Base-by-base conservation (phyloP, 1,284 basidiomycete genomes). In the Austroboletus niveus region DNA sequence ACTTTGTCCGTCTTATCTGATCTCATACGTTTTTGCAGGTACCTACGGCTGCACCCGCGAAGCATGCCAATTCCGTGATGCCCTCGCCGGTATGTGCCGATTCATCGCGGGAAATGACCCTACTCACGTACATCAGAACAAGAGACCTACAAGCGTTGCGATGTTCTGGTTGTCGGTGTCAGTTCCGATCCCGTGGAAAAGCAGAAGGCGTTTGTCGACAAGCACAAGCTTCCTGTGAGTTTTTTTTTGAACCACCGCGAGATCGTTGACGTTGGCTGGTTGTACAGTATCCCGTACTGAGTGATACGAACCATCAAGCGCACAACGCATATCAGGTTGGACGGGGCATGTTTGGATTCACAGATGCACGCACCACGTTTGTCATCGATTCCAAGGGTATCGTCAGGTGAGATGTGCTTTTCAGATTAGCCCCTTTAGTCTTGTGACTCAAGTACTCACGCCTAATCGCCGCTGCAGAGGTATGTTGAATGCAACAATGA, bases 11-110 rank as follows among this genome's bases (percentile, higher is more conserved):
- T 24, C 22, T 24, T 24, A 24, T 49, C 50, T 41, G 29, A 47
- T 55, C 43, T 51, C 38, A 47, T 49, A 32, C 27, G 40, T 39
- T 35, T 51, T 47, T 20, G 12, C 56, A 88, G 88, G 85, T 4
- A 80, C 87, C 1, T 84, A 73, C 53, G 87, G 85, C 5, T 92
- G 90, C 67, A 92, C 87, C 9, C 84, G 78, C 61, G 83, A 92
- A 67, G 89, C 85, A 1, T 91, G 88, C 60, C 76, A 82, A 48
- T 90, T 93, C 69, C 79, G 89, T 24, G 87, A 92, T 72, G 86
- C 86, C 4, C 70, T 89, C 47, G 77, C 75, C 45, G 79, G 85
- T 85, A 50, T 55, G 76, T 63, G 14, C 22, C n/a, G 1, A 52
- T 44, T 54, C 42, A 17, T 40, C 47, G n/a, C 32, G 35, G 45